These are phyloP conservation scores for Acorus gramineus DNA, from an alignment of 106 monocot genomes.

Conservation along the genomic window DNA sequence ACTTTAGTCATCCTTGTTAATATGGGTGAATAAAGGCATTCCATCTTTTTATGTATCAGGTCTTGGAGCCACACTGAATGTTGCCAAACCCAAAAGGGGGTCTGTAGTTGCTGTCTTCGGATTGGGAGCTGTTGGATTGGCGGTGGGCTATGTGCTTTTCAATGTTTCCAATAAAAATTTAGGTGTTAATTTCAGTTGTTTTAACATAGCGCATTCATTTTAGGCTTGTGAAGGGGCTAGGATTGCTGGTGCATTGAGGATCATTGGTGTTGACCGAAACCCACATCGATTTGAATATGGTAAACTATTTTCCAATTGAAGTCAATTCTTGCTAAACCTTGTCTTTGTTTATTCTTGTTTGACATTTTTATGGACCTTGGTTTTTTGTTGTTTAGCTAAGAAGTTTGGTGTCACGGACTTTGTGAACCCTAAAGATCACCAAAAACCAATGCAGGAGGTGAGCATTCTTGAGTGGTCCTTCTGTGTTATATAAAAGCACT, in stretches of 20 bases:
- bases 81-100: constrained; percentile 42
- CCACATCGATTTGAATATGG: constrained; percentile 29
- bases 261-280: constrained; percentile 40
- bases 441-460: constrained; percentile 45
- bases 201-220: no score
- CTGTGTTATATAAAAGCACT: no score
- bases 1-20: background rate
- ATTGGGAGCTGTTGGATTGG: constrained; percentile 48
- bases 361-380: background rate
- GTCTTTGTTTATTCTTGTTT: background rate
- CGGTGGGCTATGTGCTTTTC: constrained; percentile 9
- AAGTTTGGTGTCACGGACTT: constrained; percentile 40
- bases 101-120: constrained; percentile 37
- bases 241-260: constrained; percentile 36
- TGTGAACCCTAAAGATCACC: constrained; percentile 38
- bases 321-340: background rate
- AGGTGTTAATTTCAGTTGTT: background rate
- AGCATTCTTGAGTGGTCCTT: no score
- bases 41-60: constrained; percentile 10
- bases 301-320: background rate
- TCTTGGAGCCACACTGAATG: constrained; percentile 42
- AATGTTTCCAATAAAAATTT: background rate
- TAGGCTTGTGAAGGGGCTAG: constrained; percentile 50
- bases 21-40: background rate
- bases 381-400: constrained; percentile 14